Percentiles rank a stretch among this genome's conserved stretches.
These are phyloP conservation scores for Cladophialophora exuberans DNA, from an alignment of 2,329 filamentous ascomycete species.

Conservation along the genomic window DNA sequence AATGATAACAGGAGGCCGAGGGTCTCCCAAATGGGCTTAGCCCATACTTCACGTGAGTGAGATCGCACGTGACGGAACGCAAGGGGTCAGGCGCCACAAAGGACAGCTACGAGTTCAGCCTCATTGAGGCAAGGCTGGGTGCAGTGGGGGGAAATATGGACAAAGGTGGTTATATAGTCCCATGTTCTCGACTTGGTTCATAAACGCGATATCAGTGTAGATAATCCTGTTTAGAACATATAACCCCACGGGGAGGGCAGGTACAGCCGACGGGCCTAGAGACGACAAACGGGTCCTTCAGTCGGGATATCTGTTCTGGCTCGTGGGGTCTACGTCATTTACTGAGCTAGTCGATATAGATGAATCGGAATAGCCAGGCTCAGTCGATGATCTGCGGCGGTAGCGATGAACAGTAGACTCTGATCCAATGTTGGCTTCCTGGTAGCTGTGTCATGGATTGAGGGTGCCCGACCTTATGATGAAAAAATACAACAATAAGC, in stretches of 20 bases:
- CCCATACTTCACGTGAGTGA: background rate
- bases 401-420: conserved; percentile 15
- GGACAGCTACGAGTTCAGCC: background rate
- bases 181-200: background rate
- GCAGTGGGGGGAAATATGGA: background rate
- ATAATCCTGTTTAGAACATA: background rate
- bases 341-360: conserved; percentile 9
- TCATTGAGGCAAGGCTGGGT: background rate
- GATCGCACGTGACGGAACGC: background rate
- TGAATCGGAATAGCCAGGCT: conserved; percentile 8
- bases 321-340: conserved; percentile 3
- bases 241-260: background rate
- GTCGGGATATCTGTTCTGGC: conserved; percentile 10
- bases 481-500: no score
- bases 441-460: conserved; percentile 11
- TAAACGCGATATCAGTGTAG: conserved; percentile 1
- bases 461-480: conserved; percentile 7
- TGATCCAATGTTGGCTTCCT: conserved; percentile 14
- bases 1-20: background rate
- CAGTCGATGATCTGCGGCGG: conserved; percentile 10
- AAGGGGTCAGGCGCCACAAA: background rate
- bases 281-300: conserved; percentile 7
- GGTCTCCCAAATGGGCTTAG: background rate
- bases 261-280: conserved; percentile 37
- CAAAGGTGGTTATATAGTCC: conserved; percentile 1